Percentiles rank a stretch among this genome's conserved stretches.
Conservation (phyloP, 805 yeast species). For the Kodamaea kakaduensis region DNA sequence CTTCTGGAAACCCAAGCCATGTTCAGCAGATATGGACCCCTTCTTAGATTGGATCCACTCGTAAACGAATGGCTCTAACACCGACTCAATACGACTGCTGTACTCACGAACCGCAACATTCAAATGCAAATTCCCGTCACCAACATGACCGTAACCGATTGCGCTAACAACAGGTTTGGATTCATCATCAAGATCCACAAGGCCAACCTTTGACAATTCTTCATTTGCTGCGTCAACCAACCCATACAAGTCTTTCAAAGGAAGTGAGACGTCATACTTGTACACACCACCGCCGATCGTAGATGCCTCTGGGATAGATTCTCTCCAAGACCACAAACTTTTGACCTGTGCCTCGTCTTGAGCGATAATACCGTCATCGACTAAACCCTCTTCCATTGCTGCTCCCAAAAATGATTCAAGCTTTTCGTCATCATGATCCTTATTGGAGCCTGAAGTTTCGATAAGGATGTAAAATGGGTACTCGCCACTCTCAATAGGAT, state of each 20-base stretch:
- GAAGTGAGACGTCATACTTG: slow-evolving; percentile 94
- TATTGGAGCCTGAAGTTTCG: slow-evolving; percentile 94
- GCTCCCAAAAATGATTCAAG: slow-evolving; percentile 78
- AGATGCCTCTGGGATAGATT: slow-evolving; percentile 85
- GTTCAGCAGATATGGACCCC: slow-evolving; percentile 96
- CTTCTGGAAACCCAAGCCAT: slow-evolving; percentile 96
- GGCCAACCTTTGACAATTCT: slow-evolving; percentile 50
- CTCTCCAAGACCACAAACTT: slow-evolving; percentile 94
- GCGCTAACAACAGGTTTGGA: slow-evolving; percentile 80
- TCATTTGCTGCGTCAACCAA: slow-evolving; percentile 75
- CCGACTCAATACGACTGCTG: slow-evolving; percentile 69
- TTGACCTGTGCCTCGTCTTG: slow-evolving; percentile 87
- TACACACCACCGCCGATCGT: slow-evolving; percentile 89
- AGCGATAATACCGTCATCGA: slow-evolving; percentile 92
- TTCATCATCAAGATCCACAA: slow-evolving; percentile 58
- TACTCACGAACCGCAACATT: slow-evolving; percentile 89
- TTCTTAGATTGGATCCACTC: slow-evolving; percentile 72
- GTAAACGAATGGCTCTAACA: slow-evolving; percentile 90
- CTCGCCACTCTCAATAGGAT: slow-evolving; percentile 73
- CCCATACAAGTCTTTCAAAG: slow-evolving; percentile 74
- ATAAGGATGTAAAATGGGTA: slow-evolving; percentile 88
- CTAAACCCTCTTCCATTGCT: slow-evolving; percentile 78
- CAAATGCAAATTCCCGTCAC: slow-evolving; percentile 94
- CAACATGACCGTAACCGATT: slow-evolving; percentile 97
- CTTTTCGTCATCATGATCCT: slow-evolving; percentile 90